phyloP scores from a whole-genome alignment of 164 flowering plant species.

The Chloranthus sessilifolius region DNA sequence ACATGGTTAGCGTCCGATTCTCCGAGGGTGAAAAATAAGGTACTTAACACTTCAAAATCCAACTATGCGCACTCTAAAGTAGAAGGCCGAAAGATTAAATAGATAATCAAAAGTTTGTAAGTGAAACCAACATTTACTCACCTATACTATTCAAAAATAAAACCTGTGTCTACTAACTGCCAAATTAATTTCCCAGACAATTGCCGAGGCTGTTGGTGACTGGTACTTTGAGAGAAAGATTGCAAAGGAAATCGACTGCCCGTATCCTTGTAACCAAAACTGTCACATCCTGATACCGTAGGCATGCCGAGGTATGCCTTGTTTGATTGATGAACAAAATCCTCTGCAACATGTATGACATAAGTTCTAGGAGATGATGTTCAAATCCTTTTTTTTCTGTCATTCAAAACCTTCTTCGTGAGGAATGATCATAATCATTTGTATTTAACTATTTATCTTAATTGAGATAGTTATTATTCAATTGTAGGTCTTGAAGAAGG shows the following conservation, averaged over 20 bases:
- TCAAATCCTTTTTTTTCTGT: too few species aligned
- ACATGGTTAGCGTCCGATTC: slow-evolving; percentile 78
- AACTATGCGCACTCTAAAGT: background rate
- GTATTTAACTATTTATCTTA: too few species aligned
- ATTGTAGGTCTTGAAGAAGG: too few species aligned
- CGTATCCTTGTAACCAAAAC: slow-evolving; percentile 83
- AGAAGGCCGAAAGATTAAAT: background rate
- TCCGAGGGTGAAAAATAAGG: slow-evolving; percentile 79
- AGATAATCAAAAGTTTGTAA: background rate
- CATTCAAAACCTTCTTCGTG: too few species aligned
- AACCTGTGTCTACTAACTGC: background rate
- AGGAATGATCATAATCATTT: too few species aligned
- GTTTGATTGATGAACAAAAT: too few species aligned
- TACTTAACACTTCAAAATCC: slow-evolving; percentile 14
- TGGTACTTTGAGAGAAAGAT: slow-evolving; percentile 61
- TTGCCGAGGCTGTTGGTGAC: slow-evolving; percentile 80
- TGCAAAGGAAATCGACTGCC: slow-evolving; percentile 67
- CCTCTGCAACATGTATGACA: too few species aligned
- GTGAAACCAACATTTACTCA: background rate
- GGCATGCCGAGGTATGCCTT: too few species aligned
- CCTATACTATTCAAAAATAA: background rate
- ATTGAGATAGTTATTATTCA: too few species aligned
- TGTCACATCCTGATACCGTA: slow-evolving; percentile 34
- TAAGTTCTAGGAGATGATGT: too few species aligned
- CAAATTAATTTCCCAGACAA: slow-evolving; percentile 39